A percentile compares a stretch with the other conserved stretches of the same genome.
phyloP scores from a whole-genome alignment of 306 rosid species.

The Begonia loranthoides region DNA sequence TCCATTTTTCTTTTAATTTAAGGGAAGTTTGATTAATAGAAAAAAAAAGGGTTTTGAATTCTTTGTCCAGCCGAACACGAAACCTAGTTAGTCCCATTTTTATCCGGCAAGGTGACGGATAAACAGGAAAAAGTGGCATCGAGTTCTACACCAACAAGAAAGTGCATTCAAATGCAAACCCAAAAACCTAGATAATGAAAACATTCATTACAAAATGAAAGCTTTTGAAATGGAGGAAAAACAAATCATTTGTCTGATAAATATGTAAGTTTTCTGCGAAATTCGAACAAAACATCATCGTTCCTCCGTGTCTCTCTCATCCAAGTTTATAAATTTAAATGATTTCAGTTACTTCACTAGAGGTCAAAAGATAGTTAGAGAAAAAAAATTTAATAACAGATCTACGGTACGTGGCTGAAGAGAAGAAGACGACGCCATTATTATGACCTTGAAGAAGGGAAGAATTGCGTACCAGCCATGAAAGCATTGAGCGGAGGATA shows the following conservation, averaged over 20 bases:
- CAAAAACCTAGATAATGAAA: not conserved
- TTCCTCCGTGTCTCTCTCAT: too few relatives aligned
- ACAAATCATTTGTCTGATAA: not conserved
- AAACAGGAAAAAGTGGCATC: conserved; percentile 61
- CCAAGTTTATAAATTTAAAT: too few relatives aligned
- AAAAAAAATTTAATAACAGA: too few relatives aligned
- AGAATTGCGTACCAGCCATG: conserved; percentile 95
- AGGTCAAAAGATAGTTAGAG: too few relatives aligned
- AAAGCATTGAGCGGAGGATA: conserved; percentile 84
- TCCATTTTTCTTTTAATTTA: not conserved
- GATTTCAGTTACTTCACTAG: too few relatives aligned
- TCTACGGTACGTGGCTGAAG: too few relatives aligned
- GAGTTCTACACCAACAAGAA: conserved; percentile 63
- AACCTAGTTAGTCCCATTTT: conserved; percentile 33
- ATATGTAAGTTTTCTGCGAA: too few relatives aligned
- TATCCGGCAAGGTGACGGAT: conserved; percentile 67
- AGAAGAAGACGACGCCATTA: too few relatives aligned
- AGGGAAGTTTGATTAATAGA: not conserved
- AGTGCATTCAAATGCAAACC: not conserved
- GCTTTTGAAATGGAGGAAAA: not conserved
- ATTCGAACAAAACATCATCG: too few relatives aligned
- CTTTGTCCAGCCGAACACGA: conserved; percentile 44
- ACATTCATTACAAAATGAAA: not conserved
- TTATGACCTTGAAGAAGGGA: conserved; percentile 76
- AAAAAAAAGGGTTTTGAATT: conserved; percentile 10